Percentiles rank a stretch among this genome's conserved stretches.
Conservation (phyloP, 768 basidiomycete species). For the Cytidiella melzeri region DNA sequence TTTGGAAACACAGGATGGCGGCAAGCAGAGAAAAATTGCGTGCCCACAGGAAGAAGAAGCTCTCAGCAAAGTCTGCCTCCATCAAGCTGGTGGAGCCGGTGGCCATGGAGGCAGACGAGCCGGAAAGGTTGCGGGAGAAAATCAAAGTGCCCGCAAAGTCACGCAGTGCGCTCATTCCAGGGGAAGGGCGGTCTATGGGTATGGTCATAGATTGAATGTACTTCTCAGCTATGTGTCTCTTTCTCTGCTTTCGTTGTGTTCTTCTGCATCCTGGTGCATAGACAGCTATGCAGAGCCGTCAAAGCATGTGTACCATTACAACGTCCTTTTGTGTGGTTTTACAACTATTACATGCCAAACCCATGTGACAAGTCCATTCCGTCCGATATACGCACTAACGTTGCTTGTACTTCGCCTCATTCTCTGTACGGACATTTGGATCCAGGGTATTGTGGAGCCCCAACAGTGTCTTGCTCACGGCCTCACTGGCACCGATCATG, state of each 20-base stretch:
- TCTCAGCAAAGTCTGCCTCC: slow-evolving; percentile 46
- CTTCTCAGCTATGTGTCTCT: neutral
- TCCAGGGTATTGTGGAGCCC: slow-evolving; percentile 93
- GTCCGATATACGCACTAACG: slow-evolving; percentile 31
- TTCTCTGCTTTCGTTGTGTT: neutral
- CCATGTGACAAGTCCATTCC: neutral
- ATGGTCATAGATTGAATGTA: slow-evolving; percentile 73
- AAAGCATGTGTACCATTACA: slow-evolving; percentile 12
- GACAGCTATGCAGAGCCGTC: slow-evolving; percentile 3
- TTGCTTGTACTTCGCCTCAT: slow-evolving; percentile 92
- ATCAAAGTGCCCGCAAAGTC: slow-evolving; percentile 64
- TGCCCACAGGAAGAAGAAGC: slow-evolving; percentile 63
- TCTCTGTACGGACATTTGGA: slow-evolving; percentile 74
- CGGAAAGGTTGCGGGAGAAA: slow-evolving; percentile 62
- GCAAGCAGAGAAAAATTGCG: slow-evolving; percentile 73
- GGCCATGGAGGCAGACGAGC: slow-evolving; percentile 33
- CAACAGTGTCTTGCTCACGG: slow-evolving; percentile 90
- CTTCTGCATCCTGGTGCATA: neutral
- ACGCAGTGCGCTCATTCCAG: slow-evolving; percentile 69
- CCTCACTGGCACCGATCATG: slow-evolving; percentile 97
- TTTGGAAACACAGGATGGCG: slow-evolving; percentile 96
- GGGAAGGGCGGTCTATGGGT: slow-evolving; percentile 83
- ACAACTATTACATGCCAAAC: slow-evolving; percentile 1
- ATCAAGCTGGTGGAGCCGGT: slow-evolving; percentile 66
- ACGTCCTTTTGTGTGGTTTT: slow-evolving; percentile 4